These are phyloP conservation scores for Canavalia gladiata DNA, from an alignment of 306 rosid species.

Conservation along the genomic window DNA sequence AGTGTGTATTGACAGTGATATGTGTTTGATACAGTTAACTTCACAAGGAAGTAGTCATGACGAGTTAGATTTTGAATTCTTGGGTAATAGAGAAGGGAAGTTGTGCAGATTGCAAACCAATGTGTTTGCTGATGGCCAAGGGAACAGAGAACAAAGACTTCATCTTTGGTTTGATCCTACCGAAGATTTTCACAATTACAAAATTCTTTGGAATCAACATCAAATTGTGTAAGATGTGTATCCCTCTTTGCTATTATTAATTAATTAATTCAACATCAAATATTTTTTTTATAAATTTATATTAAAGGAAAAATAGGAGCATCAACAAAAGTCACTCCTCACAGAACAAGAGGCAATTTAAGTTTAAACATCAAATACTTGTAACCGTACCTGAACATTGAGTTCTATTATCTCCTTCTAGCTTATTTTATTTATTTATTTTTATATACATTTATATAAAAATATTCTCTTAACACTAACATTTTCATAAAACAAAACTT, in stretches of 20 bases:
- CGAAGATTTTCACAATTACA: constrained; percentile 53
- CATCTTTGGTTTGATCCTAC: constrained; percentile 75
- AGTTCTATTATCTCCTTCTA: no score
- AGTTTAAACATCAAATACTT: no score
- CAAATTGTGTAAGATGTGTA: constrained; percentile 68
- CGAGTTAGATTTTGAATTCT: constrained; percentile 73
- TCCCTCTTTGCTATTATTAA: neutral
- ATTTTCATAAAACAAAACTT: no score
- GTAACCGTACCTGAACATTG: no score
- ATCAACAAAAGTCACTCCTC: no score
- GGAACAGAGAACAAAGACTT: constrained; percentile 65
- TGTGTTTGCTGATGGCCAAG: constrained; percentile 59
- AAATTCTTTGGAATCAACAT: constrained; percentile 66
- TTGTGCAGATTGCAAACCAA: constrained; percentile 65
- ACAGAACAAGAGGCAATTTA: no score
- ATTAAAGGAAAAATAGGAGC: no score
- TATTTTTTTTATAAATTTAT: no score
- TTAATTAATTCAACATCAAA: no score
- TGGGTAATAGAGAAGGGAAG: constrained; percentile 65
- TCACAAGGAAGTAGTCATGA: constrained; percentile 57
- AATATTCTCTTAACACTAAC: no score
- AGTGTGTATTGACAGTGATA: neutral
- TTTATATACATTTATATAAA: no score
- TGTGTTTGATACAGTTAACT: constrained; percentile 48
- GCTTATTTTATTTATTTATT: no score